phyloP scores from a whole-genome alignment of 140 eudicot genomes.

The Senecio squalidus region DNA sequence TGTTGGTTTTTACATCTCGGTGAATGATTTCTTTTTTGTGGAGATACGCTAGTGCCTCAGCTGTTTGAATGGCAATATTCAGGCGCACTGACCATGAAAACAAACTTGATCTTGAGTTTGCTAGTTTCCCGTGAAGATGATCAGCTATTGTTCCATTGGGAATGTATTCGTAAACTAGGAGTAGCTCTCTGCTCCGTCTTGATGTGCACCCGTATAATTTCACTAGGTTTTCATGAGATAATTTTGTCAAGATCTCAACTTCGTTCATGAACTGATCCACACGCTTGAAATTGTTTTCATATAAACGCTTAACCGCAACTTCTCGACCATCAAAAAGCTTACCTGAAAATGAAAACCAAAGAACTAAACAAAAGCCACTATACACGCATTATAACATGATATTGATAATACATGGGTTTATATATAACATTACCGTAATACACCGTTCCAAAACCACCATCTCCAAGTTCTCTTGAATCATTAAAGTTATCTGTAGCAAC shows the following conservation, averaged over 20 bases:
- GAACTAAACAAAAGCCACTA: not conserved
- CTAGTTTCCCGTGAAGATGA: too few species aligned
- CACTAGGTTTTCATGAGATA: slow-evolving; percentile 52
- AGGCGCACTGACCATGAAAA: slow-evolving; percentile 64
- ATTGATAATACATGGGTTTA: too few species aligned
- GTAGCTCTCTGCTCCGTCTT: slow-evolving; percentile 60
- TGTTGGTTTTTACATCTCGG: too few species aligned
- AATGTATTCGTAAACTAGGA: too few species aligned
- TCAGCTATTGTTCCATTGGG: too few species aligned
- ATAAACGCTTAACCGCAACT: too few species aligned
- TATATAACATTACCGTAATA: slow-evolving; percentile 61
- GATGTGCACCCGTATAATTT: slow-evolving; percentile 92
- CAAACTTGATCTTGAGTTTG: slow-evolving; percentile 39
- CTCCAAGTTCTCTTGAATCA: too few species aligned
- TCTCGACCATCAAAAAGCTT: slow-evolving; percentile 65
- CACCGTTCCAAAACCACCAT: slow-evolving; percentile 74
- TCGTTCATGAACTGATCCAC: slow-evolving; percentile 84
- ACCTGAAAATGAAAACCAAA: too few species aligned
- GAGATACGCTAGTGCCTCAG: slow-evolving; percentile 63
- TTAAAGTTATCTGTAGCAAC: slow-evolving; percentile 75
- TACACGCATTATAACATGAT: not conserved
- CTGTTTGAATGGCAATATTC: too few species aligned
- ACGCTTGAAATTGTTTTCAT: slow-evolving; percentile 68
- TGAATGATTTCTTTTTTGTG: slow-evolving; percentile 62
- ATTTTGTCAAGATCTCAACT: too few species aligned